A percentile compares a stretch with the other conserved stretches of the same genome.
phyloP scores from a whole-genome alignment of 1,284 basidiomycete genomes.

The Lignosus rhinocerotis region DNA sequence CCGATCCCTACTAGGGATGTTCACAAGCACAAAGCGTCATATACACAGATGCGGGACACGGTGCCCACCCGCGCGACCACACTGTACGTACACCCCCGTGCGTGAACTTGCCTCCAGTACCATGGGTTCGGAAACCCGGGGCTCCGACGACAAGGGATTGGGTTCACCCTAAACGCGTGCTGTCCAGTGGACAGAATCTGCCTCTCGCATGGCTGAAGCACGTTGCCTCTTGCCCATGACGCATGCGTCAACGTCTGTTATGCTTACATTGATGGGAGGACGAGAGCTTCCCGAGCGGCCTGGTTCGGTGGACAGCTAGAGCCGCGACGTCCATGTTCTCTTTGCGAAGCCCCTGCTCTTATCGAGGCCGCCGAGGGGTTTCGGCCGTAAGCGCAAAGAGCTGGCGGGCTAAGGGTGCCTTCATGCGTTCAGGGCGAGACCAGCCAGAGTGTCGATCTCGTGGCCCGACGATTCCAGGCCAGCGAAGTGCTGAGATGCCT shows the following conservation, averaged over 20 bases:
- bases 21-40: conserved; percentile 1
- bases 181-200: background rate
- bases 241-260: background rate
- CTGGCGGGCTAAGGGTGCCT: background rate
- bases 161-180: background rate
- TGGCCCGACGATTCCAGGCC: conserved; percentile 2
- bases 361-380: background rate
- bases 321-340: background rate
- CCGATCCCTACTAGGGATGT: background rate
- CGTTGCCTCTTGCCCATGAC: background rate
- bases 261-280: background rate
- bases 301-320: background rate
- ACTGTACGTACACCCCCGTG: conserved; percentile 8
- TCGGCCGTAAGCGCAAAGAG: too few species aligned
- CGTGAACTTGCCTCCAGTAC: conserved; percentile 4
- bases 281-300: background rate
- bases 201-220: background rate
- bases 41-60: background rate
- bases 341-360: background rate
- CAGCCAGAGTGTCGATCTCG: background rate
- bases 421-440: background rate
- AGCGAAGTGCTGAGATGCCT: background rate
- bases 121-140: conserved; percentile 16
- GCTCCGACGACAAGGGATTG: conserved; percentile 17
- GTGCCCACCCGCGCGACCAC: background rate